Base-by-base conservation (phyloP, 2,329 filamentous ascomycete species). In the Trichoderma arundinaceum region DNA sequence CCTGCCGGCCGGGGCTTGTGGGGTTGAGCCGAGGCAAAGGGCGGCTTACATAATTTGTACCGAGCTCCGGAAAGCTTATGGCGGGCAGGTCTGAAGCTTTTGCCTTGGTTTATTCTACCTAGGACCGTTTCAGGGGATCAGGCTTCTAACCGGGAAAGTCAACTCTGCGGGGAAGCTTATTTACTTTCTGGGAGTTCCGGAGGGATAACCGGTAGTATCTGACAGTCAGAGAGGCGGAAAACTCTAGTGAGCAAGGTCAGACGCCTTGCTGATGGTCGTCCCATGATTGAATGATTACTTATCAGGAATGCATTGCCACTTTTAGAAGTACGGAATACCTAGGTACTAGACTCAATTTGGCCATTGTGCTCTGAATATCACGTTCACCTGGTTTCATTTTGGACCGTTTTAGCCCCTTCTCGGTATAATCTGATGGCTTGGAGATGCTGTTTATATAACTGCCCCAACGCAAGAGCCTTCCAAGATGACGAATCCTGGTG, bases 1-100 rank as follows among this genome's bases (percentile, higher is more conserved):
- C 39, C n/a, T 43, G 52, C 52, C 61, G 61, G 52, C 43, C 61
- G 53, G 63, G 41, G 54, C 60, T 60, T 65, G 56, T 65, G 63
- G 63, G 56, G 63, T 52, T 65, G 63, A 65, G 56, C 63, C 63
- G 64, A 66, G 64, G 57, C 64, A 61, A 28, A 59, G 33, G 49
- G 38, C 32, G 52, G 63, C 63, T 65, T 60, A 65, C 48, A 54
- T 65, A 65, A 65, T 17, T 53, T 46, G 32, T 28, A 48, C 61
- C 61, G 61, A 64, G 61, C 19, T 39, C 58, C 44, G 15, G 33
- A 33, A 32, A 28, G 7, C 19, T 57, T 38, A 28, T 28, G 22
- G 22, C 22, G 22, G 22, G 22, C 22, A 28, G 17, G 1, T 7
- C n/a, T 54, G 9, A 32, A 9, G 32, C n/a, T 22, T 48, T 19